These are phyloP conservation scores for Ilex asprella DNA, from an alignment of 257 asterid genomes.

Conservation along the genomic window DNA sequence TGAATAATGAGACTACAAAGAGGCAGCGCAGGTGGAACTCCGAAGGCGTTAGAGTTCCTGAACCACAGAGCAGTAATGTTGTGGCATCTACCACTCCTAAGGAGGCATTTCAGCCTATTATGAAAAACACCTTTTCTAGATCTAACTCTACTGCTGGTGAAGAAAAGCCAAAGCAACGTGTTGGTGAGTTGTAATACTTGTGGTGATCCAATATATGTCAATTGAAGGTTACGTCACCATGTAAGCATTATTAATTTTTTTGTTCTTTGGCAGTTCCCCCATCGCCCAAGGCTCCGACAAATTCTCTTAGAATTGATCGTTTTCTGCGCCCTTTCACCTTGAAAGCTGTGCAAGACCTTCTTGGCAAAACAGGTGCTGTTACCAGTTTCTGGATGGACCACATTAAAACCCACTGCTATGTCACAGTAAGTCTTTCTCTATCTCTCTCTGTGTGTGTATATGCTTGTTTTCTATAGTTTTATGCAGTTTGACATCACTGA, in stretches of 20 bases:
- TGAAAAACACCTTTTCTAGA: conserved; percentile 38
- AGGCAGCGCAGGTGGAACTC: conserved; percentile 64
- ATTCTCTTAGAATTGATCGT: conserved; percentile 70
- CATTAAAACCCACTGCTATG: conserved; percentile 89
- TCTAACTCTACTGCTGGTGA: conserved; percentile 30
- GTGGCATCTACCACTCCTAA: conserved; percentile 35
- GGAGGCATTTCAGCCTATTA: conserved; percentile 35
- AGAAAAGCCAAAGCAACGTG: conserved; percentile 66
- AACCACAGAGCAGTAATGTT: conserved; percentile 31
- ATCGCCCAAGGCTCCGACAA: conserved; percentile 49
- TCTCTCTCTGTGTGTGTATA: conserved; percentile 3
- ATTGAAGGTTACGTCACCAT: conserved; percentile 4
- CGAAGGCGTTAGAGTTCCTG: conserved; percentile 43
- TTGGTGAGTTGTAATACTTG: conserved; percentile 39
- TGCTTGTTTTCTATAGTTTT: not conserved
- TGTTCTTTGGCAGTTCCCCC: conserved; percentile 57
- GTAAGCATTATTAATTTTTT: conserved; percentile 11
- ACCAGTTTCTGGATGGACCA: conserved; percentile 86
- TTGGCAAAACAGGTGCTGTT: conserved; percentile 66
- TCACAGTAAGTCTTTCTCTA: conserved; percentile 47
- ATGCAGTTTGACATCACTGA: not conserved
- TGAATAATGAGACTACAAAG: conserved; percentile 48
- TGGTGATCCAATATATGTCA: not conserved
- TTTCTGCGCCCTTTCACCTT: conserved; percentile 87
- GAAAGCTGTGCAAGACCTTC: conserved; percentile 80